Base-by-base conservation (phyloP, 2,329 filamentous ascomycete species). In the Fusarium torreyae region DNA sequence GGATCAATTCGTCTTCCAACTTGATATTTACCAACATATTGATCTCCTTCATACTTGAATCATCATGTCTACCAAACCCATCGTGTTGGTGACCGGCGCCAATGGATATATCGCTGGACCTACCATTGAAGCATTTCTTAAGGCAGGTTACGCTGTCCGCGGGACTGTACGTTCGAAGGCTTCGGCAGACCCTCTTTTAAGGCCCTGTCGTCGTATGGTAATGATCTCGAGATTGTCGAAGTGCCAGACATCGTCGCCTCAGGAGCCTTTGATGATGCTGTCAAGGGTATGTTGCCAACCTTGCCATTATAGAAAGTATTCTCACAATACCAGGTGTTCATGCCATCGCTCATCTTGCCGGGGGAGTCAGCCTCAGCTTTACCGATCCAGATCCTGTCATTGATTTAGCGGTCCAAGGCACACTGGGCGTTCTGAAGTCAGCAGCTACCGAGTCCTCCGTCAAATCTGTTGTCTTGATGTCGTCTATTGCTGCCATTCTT, bases 71-170 rank as follows among this genome's bases (percentile, higher is more conserved):
- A 44, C 31, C 31, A 74, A 74, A 33, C 59, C 44, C 15, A 69
- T 73, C 73, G 76, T 78, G 14, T 74, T 79, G 13, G 74, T 82
- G 18, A 81, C 80, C 1, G 80, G 80, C 28, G 78, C 80, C 55
- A 81, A 81, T 52, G 80, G 80, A 54, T 82, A 80, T 70, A 80
- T 82, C 40, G 79, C 76, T 18, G 76, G 74, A 14, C 71, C 76
- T n/a, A 76, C 80, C 15, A 77, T 80, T 22, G 72, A 78, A 20
- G 74, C 76, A 17, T 76, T 82, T 20, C 77, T 82, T 7, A 56
- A 76, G 18, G 75, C 75, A 14, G 80, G 80, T 4, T 82, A 81
- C 54, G 72, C 71, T 1, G 78, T 82, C n/a, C 76, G 80, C 3
- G 80, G 79, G 50, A 80, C 77, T 2, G 79, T 77, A 6, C 77